These are phyloP conservation scores for Ciborinia camelliae DNA, from an alignment of 2,329 filamentous ascomycete species.

Conservation along the genomic window DNA sequence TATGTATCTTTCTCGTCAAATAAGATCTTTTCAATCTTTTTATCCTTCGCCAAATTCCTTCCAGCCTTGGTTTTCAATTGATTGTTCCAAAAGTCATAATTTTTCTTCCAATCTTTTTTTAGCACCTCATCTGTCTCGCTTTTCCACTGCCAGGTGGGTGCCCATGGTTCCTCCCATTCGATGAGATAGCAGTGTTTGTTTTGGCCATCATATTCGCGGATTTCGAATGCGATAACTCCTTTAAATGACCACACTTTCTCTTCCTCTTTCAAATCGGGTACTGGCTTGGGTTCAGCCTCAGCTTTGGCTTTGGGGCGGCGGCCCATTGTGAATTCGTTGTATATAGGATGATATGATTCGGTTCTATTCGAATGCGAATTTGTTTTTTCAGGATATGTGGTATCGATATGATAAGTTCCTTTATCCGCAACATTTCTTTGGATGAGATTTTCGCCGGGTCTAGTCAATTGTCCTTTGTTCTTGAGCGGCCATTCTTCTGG, in stretches of 20 bases:
- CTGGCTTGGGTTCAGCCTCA: not conserved
- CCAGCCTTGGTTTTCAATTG: not conserved
- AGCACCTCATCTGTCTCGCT: rapidly evolving
- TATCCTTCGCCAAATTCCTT: not conserved
- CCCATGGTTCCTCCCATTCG: not conserved
- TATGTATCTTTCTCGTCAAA: not conserved
- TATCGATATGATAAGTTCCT: not conserved
- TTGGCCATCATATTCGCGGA: no score
- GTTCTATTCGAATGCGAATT: not conserved
- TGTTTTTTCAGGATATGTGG: not conserved
- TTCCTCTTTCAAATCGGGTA: not conserved
- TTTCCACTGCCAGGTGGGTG: not conserved
- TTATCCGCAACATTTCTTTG: not conserved
- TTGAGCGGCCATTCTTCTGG: not conserved
- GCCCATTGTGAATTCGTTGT: not conserved
- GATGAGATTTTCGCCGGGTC: no score
- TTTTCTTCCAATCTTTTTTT: not conserved
- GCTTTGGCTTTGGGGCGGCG: not conserved
- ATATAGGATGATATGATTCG: not conserved
- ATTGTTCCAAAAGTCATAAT: not conserved
- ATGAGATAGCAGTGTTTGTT: not conserved
- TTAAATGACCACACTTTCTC: not conserved
- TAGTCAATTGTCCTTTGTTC: not conserved
- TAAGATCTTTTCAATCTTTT: not conserved
- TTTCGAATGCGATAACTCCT: not conserved